A percentile compares a stretch with the other conserved stretches of the same genome.
Conservation (phyloP, 768 basidiomycete species). For the Tulasnella sp. region DNA sequence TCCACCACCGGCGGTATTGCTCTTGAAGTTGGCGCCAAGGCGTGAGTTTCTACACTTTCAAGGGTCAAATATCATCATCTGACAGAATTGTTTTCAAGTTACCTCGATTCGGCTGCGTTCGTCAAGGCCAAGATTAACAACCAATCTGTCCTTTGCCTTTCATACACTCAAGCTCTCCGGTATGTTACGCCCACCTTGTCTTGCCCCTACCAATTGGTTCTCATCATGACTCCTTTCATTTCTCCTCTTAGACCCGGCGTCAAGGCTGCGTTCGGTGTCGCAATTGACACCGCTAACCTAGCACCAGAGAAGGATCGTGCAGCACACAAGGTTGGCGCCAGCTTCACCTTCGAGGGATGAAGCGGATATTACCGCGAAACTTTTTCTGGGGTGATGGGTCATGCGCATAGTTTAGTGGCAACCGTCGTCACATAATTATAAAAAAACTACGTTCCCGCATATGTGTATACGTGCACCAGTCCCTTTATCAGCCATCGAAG, state of each 20-base stretch:
- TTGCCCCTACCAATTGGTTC: neutral
- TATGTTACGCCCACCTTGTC: conserved; percentile 19
- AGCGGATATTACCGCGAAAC: neutral
- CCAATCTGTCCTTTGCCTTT: conserved; percentile 55
- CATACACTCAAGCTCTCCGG: conserved; percentile 80
- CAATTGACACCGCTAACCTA: conserved; percentile 89
- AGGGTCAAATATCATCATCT: conserved; percentile 5
- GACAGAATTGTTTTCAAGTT: conserved; percentile 31
- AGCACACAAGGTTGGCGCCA: conserved; percentile 76
- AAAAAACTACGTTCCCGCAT: too few species aligned
- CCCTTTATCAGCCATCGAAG: too few species aligned
- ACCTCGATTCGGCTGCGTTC: conserved; percentile 80
- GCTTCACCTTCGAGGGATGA: conserved; percentile 55
- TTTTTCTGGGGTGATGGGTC: neutral
- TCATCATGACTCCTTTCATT: neutral
- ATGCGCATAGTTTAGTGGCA: too few species aligned
- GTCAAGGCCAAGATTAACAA: conserved; percentile 99
- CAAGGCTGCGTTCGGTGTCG: conserved; percentile 86
- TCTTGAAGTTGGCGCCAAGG: conserved; percentile 93
- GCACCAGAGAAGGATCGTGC: conserved; percentile 42
- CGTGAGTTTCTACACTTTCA: conserved; percentile 40
- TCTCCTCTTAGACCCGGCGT: conserved; percentile 59
- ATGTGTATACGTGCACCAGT: too few species aligned
- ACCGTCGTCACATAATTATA: too few species aligned
- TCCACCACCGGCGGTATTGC: conserved; percentile 73